Evolutionary conservation across 805 yeast species (phyloP), one percentile per base, ranked within the genome.

Genomic region (Saccharomycopsis vini): DNA sequence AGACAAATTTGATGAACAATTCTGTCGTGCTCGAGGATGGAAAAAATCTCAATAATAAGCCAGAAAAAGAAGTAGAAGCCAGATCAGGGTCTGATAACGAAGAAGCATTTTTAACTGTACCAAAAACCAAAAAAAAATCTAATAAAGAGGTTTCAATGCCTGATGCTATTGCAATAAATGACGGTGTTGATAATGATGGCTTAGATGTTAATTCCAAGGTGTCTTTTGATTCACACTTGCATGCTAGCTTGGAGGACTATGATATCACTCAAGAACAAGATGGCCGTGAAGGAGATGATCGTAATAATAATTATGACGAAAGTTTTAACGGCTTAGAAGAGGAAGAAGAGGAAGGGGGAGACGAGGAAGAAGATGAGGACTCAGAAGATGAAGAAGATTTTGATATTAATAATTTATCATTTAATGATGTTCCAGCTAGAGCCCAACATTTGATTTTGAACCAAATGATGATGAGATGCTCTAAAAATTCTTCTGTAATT

Each of bases 401-500:
- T 23, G 66, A 64, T 38, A 56, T 69, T 53, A 59, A 61, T 52
- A 58, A 59, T 32, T 54, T 69, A 18, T 72, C 83, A 1, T 89
- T 89, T 62, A 83, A 87, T 58, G 92, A 85, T 49, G 62, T 90
- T n/a, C 95, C 97, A 0, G 92, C 95, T 6, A 76, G 77, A 52
- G 92, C 94, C 0, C 98, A 90, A 60, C 95, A 89, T 58, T 60
- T 90, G 41, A 81, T 92, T 40, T 65, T 92, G 52, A 90, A 90
- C 59, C 95, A 87, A 52, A 66, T 90, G 48, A 89, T 90, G 95
- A 63, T 63, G 37, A 66, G 66, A 19, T 61, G 74, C 21, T 86
- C 95, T 0, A 62, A 66, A 4, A 63, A 67, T 19, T 77, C 95
- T 0, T 86, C 79, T 2, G 77, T 92, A 6, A 75, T 90, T 2